Conservation (phyloP, 1,139 yeast genomes). For the Pichia sp. region DNA sequence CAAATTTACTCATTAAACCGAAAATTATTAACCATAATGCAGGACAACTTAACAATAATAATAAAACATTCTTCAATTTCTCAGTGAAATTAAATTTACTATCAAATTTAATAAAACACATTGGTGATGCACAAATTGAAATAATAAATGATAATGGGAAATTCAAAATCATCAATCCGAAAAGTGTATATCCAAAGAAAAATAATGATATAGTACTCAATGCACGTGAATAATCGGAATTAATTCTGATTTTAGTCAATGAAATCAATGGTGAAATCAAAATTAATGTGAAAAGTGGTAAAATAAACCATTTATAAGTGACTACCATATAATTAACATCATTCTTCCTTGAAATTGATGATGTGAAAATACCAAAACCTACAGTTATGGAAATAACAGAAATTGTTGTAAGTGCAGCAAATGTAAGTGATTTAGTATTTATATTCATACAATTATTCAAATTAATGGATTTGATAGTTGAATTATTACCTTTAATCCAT, state of each 20-base stretch:
- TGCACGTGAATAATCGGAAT: conserved; percentile 29
- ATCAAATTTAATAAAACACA: conserved; percentile 55
- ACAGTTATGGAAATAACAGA: conserved; percentile 11
- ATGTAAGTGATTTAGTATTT: conserved; percentile 16
- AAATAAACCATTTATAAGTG: conserved; percentile 7
- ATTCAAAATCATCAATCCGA: conserved; percentile 73
- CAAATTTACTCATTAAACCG: conserved; percentile 20
- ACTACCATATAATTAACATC: conserved; percentile 4
- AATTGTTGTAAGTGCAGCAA: conserved; percentile 18
- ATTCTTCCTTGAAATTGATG: conserved; percentile 7
- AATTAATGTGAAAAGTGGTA: conserved; percentile 7
- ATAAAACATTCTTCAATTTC: conserved; percentile 15
- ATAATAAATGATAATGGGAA: conserved; percentile 71
- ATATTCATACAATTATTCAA: conserved; percentile 4
- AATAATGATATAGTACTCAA: conserved; percentile 33
- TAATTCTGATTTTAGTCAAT: conserved; percentile 4
- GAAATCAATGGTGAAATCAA: conserved; percentile 12
- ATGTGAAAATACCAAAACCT: conserved; percentile 16
- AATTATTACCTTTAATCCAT: conserved; percentile 37
- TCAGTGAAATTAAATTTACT: conserved; percentile 5
- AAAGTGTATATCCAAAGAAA: conserved; percentile 59
- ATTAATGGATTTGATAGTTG: conserved; percentile 13
- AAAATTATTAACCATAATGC: conserved; percentile 23
- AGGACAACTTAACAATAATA: conserved; percentile 26
- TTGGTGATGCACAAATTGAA: conserved; percentile 63